phyloP scores from a whole-genome alignment of 768 basidiomycete species.

The Mycena albidolilacea region DNA sequence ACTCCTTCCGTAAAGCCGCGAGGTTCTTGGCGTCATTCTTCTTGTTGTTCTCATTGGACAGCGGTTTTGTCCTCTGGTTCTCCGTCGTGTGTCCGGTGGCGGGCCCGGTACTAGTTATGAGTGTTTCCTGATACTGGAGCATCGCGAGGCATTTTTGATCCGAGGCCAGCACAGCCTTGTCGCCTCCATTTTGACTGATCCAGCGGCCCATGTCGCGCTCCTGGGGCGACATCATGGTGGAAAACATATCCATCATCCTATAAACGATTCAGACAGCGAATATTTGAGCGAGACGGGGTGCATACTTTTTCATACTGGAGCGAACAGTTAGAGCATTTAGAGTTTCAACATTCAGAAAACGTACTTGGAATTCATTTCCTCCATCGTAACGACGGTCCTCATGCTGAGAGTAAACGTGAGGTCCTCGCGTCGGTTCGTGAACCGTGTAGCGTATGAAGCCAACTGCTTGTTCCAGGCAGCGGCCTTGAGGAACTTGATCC shows the following conservation, averaged over 20 bases:
- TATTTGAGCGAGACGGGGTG: neutral
- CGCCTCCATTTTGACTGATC: slow-evolving; percentile 43
- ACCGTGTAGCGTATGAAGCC: slow-evolving; percentile 7
- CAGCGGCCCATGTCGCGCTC: slow-evolving; percentile 26
- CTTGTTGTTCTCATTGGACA: too few species aligned
- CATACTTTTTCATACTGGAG: slow-evolving; percentile 18
- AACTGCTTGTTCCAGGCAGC: slow-evolving; percentile 26
- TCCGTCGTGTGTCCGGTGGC: neutral
- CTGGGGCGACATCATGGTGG: slow-evolving; percentile 23
- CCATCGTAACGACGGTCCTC: slow-evolving; percentile 24
- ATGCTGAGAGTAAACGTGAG: slow-evolving; percentile 25
- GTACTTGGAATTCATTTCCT: slow-evolving; percentile 27
- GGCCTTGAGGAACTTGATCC: slow-evolving; percentile 31
- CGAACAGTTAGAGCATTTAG: neutral
- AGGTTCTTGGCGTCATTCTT: slow-evolving; percentile 32
- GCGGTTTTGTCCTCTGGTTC: slow-evolving; percentile 15
- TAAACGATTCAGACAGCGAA: neutral
- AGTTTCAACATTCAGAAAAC: neutral
- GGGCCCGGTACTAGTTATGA: neutral
- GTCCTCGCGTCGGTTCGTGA: slow-evolving; percentile 22
- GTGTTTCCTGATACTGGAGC: slow-evolving; percentile 14
- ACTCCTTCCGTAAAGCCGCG: slow-evolving; percentile 38
- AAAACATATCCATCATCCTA: slow-evolving; percentile 34
- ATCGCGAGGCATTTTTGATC: slow-evolving; percentile 15
- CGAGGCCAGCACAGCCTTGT: slow-evolving; percentile 15